phyloP scores from a whole-genome alignment of 371 early-diverging fungal species.

The Mucor velutinosus region DNA sequence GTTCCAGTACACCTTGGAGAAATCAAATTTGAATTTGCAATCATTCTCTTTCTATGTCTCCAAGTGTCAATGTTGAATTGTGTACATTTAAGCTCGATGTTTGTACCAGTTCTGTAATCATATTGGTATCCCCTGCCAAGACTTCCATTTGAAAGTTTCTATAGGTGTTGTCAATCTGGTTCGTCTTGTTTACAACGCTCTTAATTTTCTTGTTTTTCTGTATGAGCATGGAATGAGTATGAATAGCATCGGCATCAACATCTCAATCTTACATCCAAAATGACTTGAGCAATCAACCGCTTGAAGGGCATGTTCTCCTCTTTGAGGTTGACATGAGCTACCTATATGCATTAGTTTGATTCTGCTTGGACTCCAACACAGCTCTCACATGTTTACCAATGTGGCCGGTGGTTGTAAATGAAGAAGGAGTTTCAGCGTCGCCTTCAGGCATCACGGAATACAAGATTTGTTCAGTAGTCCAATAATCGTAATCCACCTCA shows the following conservation, averaged over 20 bases:
- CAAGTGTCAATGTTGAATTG: background rate
- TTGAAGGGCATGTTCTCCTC: constrained; percentile 90
- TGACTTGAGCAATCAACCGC: constrained; percentile 87
- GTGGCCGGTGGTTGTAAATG: constrained; percentile 94
- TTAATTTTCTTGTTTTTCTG: constrained; percentile 87
- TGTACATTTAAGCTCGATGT: background rate
- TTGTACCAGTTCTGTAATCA: constrained; percentile 82
- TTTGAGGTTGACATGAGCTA: constrained; percentile 94
- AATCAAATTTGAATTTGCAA: constrained; percentile 93
- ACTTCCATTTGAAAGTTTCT: constrained; percentile 97
- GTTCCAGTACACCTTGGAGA: constrained; percentile 99
- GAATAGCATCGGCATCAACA: background rate
- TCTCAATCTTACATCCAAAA: constrained; percentile 76
- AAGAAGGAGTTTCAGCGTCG: constrained; percentile 76
- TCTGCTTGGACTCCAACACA: background rate
- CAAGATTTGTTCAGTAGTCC: constrained; percentile 89
- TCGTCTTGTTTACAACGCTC: constrained; percentile 96
- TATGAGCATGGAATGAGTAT: background rate
- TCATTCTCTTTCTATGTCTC: constrained; percentile 80
- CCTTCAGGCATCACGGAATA: constrained; percentile 88
- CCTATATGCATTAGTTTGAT: background rate
- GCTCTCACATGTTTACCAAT: constrained; percentile 64
- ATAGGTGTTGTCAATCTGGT: constrained; percentile 93
- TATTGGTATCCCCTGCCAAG: constrained; percentile 84
- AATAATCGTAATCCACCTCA: constrained; percentile 72